Percentiles rank a stretch among this genome's conserved stretches.
Evolutionary conservation across 2,329 filamentous ascomycete genomes (phyloP).

Genomic region (Colletotrichum eremochloae): DNA sequence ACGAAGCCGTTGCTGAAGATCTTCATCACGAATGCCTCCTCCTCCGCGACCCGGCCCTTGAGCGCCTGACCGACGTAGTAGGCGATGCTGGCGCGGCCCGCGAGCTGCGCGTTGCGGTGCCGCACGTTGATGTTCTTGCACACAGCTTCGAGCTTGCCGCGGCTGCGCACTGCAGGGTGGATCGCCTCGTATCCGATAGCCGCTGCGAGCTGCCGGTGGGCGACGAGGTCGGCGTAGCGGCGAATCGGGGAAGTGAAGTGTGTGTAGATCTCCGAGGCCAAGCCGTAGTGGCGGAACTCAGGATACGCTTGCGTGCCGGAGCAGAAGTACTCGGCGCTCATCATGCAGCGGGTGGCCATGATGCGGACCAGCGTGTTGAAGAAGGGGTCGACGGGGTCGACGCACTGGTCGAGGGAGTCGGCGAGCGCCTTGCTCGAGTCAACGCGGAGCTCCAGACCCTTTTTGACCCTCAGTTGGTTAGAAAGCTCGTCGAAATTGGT

Average conservation of each 20-base stretch:
- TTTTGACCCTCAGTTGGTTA: conserved; percentile 91
- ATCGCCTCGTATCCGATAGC: conserved; percentile 93
- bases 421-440: conserved; percentile 95
- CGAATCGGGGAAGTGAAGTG: conserved; percentile 98
- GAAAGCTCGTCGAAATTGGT: conserved; percentile 96
- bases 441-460: conserved; percentile 81
- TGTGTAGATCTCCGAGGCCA: conserved; percentile 97
- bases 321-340: conserved; percentile 98
- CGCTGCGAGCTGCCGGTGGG: conserved; percentile 93
- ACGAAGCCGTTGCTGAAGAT: conserved; percentile 98
- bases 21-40: conserved; percentile 96
- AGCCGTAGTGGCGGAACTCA: conserved; percentile 96
- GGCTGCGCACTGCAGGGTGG: conserved; percentile 84
- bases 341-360: conserved; percentile 98
- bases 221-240: conserved; percentile 95
- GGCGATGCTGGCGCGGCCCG: conserved; percentile 92
- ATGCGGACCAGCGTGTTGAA: conserved; percentile 99
- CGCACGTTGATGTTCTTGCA: conserved; percentile 99
- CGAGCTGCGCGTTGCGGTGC: conserved; percentile 96
- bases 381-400: conserved; percentile 86
- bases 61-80: conserved; percentile 98
- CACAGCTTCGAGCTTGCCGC: conserved; percentile 88
- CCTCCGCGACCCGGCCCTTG: conserved; percentile 80
- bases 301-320: conserved; percentile 92
- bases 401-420: conserved; percentile 88